Percentiles rank a stretch among this genome's conserved stretches.
Evolutionary conservation across 139 green algal genomes (phyloP).

Genomic region (Ettlia oleoabundans): DNA sequence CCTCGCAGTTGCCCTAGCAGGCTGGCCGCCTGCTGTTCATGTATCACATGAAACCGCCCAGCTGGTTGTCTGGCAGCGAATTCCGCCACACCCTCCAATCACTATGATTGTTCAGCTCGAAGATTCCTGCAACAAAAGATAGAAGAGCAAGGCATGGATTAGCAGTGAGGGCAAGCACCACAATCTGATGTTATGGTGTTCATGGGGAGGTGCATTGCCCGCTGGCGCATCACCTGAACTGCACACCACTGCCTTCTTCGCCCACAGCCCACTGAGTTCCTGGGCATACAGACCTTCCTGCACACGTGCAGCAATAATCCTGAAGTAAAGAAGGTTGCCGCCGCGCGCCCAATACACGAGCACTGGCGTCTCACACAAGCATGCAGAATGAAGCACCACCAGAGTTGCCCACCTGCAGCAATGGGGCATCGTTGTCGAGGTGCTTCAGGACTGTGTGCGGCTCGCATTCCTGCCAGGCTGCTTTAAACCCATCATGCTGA

Average conservation of each 20-base stretch:
- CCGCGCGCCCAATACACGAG: neutral
- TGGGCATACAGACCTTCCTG: constrained; percentile 39
- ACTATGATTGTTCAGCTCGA: constrained; percentile 14
- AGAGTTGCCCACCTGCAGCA: constrained; percentile 23
- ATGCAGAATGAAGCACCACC: too few relatives aligned
- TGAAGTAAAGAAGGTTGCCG: neutral
- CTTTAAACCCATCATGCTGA: constrained; percentile 50
- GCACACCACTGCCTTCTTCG: constrained; percentile 34
- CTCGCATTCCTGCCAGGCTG: constrained; percentile 46
- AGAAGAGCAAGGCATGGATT: neutral
- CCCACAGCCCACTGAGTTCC: constrained; percentile 42
- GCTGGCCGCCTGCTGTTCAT: neutral
- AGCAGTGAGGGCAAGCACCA: too few relatives aligned
- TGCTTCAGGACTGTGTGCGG: constrained; percentile 43
- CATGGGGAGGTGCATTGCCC: neutral
- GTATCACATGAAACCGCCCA: constrained; percentile 34
- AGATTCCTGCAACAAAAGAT: neutral
- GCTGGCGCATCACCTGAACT: constrained; percentile 16
- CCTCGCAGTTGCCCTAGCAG: neutral
- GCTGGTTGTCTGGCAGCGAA: constrained; percentile 42
- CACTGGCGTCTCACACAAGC: too few relatives aligned
- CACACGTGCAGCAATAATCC: neutral
- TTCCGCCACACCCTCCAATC: constrained; percentile 46
- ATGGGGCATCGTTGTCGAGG: constrained; percentile 47
- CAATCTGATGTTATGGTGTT: too few relatives aligned